These are phyloP conservation scores for Wickerhamiella spandovensis DNA, from an alignment of 805 yeast species.

Conservation along the genomic window DNA sequence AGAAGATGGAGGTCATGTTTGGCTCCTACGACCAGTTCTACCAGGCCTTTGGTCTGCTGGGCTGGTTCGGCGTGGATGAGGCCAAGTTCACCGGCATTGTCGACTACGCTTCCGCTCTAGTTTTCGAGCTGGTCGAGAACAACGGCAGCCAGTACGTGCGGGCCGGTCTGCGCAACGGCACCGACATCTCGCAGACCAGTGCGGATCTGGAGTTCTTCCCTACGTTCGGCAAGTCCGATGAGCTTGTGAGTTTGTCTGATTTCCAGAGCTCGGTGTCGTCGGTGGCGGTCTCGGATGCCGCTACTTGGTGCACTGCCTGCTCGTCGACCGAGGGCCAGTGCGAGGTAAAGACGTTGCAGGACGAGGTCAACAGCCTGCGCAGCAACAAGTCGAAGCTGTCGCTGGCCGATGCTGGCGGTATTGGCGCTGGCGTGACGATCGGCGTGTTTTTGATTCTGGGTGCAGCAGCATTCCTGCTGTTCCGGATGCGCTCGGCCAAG, in stretches of 20 bases:
- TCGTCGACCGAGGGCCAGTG: neutral
- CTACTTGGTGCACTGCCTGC: constrained; percentile 32
- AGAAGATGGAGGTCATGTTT: constrained; percentile 31
- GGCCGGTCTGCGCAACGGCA: constrained; percentile 36
- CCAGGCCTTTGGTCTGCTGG: constrained; percentile 28
- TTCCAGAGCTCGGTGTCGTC: constrained; percentile 23
- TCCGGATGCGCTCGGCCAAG: neutral
- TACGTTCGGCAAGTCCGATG: constrained; percentile 26
- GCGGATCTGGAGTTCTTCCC: constrained; percentile 27
- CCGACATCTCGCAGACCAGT: constrained; percentile 21
- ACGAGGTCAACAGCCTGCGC: neutral
- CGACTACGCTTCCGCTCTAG: constrained; percentile 33
- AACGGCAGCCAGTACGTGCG: constrained; percentile 27
- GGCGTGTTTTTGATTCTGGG: constrained; percentile 30
- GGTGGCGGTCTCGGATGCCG: constrained; percentile 21
- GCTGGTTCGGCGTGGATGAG: constrained; percentile 24
- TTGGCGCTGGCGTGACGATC: constrained; percentile 36
- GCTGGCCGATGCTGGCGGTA: constrained; percentile 37
- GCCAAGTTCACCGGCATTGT: constrained; percentile 34
- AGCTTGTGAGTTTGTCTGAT: constrained; percentile 27
- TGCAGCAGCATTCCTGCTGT: constrained; percentile 19
- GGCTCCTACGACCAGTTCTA: constrained; percentile 36
- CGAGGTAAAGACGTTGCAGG: neutral
- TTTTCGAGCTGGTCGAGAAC: constrained; percentile 29
- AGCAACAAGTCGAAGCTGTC: constrained; percentile 7